Evolutionary conservation across 768 basidiomycete genomes (phyloP).

Genomic region (Tylopilus vinaceipallidus): DNA sequence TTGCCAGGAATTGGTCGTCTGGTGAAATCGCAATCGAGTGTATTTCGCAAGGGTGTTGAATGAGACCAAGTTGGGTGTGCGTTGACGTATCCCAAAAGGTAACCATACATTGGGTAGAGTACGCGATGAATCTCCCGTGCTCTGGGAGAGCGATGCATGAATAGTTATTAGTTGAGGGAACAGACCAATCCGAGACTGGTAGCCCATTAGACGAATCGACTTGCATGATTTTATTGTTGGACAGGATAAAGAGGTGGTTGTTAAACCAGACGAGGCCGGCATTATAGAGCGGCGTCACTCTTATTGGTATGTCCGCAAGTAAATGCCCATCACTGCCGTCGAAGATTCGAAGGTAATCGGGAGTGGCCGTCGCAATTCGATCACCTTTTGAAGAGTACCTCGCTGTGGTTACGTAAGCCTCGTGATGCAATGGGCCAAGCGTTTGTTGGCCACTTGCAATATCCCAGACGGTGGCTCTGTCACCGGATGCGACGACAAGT

Average conservation of each 20-base stretch:
- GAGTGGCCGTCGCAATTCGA: not conserved
- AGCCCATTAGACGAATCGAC: not conserved
- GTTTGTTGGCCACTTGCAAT: too few relatives aligned
- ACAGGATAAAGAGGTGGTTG: not conserved
- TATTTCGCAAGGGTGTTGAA: not conserved
- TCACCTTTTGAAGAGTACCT: constrained; percentile 2
- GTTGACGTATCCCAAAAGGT: constrained; percentile 2
- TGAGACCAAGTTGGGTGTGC: not conserved
- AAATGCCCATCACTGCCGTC: not conserved
- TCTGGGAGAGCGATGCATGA: constrained; percentile 2
- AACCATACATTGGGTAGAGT: not conserved
- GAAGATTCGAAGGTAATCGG: not conserved
- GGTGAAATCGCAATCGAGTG: not conserved
- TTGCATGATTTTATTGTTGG: not conserved
- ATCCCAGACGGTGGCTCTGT: too few relatives aligned
- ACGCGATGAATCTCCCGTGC: constrained; percentile 2
- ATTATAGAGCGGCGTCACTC: not conserved
- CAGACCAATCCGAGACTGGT: not conserved
- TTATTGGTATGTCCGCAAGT: not conserved
- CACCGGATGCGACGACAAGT: too few relatives aligned
- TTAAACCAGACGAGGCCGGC: constrained; percentile 3
- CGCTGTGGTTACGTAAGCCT: not conserved
- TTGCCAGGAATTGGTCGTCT: not conserved
- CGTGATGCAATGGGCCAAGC: not conserved
- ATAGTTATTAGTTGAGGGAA: not conserved